These are phyloP conservation scores for Evansstolkia leycettana DNA, from an alignment of 495 filamentous ascomycete species.

Conservation along the genomic window DNA sequence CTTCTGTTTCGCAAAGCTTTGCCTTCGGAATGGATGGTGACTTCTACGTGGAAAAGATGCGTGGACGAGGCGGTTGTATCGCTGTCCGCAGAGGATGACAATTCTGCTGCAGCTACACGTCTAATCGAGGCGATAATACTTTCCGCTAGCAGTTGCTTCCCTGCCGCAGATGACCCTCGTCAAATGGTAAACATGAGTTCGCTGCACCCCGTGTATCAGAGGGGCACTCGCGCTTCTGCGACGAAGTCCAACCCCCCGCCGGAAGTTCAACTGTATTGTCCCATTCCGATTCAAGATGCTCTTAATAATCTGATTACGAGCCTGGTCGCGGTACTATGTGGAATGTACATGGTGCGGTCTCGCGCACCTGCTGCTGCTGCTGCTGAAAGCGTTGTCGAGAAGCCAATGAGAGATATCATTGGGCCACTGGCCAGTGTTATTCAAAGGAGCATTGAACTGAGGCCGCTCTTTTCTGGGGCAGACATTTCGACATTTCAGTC, in stretches of 20 bases:
- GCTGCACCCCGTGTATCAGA: background rate
- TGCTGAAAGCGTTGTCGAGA: conserved; percentile 5
- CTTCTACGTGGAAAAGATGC: conserved; percentile 27
- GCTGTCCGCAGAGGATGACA: conserved; percentile 22
- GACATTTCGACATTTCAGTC: conserved; percentile 12
- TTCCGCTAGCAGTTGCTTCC: conserved; percentile 15
- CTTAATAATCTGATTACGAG: conserved; percentile 32
- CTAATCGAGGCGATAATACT: conserved; percentile 30
- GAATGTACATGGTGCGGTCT: conserved; percentile 30
- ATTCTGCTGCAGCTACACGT: conserved; percentile 21
- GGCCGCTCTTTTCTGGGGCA: conserved; percentile 1
- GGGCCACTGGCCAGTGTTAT: conserved; percentile 13
- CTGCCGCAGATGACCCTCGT: background rate
- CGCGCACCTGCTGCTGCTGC: conserved; percentile 7
- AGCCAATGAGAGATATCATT: conserved; percentile 18
- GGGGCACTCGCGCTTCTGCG: conserved; percentile 11
- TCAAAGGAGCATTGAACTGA: conserved; percentile 13
- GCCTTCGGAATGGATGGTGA: conserved; percentile 39
- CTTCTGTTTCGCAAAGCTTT: conserved; percentile 25
- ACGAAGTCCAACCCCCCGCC: conserved; percentile 1
- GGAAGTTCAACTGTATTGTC: conserved; percentile 13
- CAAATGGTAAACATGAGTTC: background rate
- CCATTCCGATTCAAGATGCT: conserved; percentile 30
- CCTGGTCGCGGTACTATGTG: conserved; percentile 28
- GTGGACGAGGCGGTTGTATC: conserved; percentile 32